phyloP scores from a whole-genome alignment of 805 yeast species.

The Lachancea quebecensis region DNA sequence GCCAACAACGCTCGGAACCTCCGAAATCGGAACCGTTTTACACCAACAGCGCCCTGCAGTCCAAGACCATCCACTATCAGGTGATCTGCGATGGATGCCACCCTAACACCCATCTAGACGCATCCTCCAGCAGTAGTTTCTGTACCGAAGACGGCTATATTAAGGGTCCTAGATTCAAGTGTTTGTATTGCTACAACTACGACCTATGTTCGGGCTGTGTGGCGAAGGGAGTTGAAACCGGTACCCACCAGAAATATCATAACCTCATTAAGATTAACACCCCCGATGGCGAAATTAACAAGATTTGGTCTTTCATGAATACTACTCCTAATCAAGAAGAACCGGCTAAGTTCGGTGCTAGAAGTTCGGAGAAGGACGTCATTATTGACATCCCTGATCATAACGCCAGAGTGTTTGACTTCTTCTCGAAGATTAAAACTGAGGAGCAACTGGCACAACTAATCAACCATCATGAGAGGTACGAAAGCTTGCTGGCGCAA shows the following conservation, averaged over 20 bases:
- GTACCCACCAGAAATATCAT: slow-evolving; percentile 16
- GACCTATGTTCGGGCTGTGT: slow-evolving; percentile 40
- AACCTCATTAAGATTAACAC: slow-evolving; percentile 16
- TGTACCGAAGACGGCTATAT: slow-evolving; percentile 13
- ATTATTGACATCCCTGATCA: slow-evolving; percentile 18
- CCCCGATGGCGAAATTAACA: slow-evolving; percentile 10
- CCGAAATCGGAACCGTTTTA: slow-evolving; percentile 1
- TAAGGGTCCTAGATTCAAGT: slow-evolving; percentile 40
- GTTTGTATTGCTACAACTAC: slow-evolving; percentile 42
- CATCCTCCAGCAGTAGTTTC: not conserved
- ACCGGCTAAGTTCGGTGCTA: slow-evolving; percentile 1
- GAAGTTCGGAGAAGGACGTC: slow-evolving; percentile 10
- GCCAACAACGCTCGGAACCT: not conserved
- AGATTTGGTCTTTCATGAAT: slow-evolving; percentile 1
- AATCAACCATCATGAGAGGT: slow-evolving; percentile 15
- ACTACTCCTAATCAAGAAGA: not conserved
- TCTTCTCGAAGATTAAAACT: slow-evolving; percentile 18
- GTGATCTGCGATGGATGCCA: slow-evolving; percentile 26
- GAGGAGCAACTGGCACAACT: slow-evolving; percentile 15
- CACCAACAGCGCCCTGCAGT: not conserved
- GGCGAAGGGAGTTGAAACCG: slow-evolving; percentile 12
- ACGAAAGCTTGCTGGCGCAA: slow-evolving; percentile 11
- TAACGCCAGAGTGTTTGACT: slow-evolving; percentile 18
- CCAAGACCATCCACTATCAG: slow-evolving; percentile 11
- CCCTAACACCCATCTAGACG: slow-evolving; percentile 8